A percentile compares a stretch with the other conserved stretches of the same genome.
These are phyloP conservation scores for Trametes villosa DNA, from an alignment of 768 basidiomycete species.

Conservation along the genomic window DNA sequence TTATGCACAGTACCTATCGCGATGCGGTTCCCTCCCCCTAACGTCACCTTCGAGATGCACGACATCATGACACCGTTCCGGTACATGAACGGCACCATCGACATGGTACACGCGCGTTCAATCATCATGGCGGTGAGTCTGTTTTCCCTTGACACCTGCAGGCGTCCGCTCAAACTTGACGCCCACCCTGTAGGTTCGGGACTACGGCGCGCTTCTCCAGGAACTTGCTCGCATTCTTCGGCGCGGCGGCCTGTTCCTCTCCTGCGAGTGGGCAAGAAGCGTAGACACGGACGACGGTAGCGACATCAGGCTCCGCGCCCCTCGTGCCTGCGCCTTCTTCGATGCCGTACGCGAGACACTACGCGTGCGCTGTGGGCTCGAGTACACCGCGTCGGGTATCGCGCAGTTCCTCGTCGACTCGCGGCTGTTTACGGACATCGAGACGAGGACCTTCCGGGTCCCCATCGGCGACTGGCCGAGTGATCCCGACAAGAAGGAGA, in stretches of 20 bases:
- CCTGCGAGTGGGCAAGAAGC: constrained; percentile 59
- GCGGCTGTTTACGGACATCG: constrained; percentile 48
- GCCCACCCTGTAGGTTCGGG: constrained; percentile 47
- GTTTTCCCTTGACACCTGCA: not conserved
- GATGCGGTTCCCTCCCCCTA: constrained; percentile 60
- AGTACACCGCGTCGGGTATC: constrained; percentile 42
- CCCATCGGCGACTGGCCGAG: constrained; percentile 62
- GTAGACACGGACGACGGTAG: constrained; percentile 42
- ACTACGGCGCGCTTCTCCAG: constrained; percentile 55
- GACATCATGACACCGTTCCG: constrained; percentile 59
- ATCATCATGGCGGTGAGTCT: constrained; percentile 61
- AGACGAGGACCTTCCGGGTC: constrained; percentile 41
- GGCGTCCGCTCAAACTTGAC: constrained; percentile 21
- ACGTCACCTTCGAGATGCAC: constrained; percentile 69
- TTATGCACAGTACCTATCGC: constrained; percentile 64
- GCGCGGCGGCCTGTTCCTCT: constrained; percentile 72
- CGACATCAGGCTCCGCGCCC: constrained; percentile 21
- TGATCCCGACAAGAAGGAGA: constrained; percentile 34
- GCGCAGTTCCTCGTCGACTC: constrained; percentile 42
- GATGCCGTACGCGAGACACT: constrained; percentile 44
- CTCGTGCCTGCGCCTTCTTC: constrained; percentile 38
- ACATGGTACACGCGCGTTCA: constrained; percentile 68
- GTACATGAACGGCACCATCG: constrained; percentile 59
- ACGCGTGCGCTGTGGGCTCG: constrained; percentile 40
- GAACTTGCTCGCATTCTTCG: constrained; percentile 69